Conservation (phyloP, 2,329 filamentous ascomycete species). For the Trichoderma sp. region DNA sequence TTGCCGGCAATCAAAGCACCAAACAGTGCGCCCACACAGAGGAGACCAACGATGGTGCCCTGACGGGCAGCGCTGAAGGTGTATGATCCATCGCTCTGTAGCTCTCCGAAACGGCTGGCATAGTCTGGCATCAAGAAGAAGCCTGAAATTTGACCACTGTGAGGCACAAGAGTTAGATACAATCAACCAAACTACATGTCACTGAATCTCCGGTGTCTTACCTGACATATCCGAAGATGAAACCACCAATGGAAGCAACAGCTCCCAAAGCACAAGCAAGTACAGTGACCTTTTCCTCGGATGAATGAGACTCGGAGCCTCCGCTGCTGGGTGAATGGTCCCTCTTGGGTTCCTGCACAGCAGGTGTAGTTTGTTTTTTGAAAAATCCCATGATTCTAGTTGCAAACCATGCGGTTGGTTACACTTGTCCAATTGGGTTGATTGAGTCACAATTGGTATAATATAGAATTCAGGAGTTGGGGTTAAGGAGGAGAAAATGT, state of each 20-base stretch:
- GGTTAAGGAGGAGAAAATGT: background rate
- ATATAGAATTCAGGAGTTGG: background rate
- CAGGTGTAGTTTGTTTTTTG: background rate
- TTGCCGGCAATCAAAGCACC: conserved; percentile 8
- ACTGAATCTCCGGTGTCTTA: background rate
- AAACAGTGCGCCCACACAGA: conserved; percentile 1
- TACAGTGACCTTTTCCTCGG: background rate
- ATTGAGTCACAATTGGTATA: background rate
- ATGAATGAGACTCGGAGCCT: background rate
- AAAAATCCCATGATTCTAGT: conserved; percentile 7
- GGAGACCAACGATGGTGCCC: conserved; percentile 8
- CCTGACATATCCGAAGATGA: conserved; percentile 17
- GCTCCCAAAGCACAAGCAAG: conserved; percentile 14
- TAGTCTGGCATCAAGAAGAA: conserved; percentile 17
- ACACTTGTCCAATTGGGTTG: background rate
- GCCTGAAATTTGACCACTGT: conserved; percentile 16
- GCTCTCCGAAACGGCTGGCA: conserved; percentile 10
- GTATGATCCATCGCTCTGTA: conserved; percentile 16
- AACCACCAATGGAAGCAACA: conserved; percentile 12
- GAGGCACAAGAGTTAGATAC: background rate
- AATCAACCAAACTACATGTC: background rate
- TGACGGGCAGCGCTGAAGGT: conserved; percentile 9
- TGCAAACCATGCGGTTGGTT: background rate
- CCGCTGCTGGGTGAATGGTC: conserved; percentile 1
- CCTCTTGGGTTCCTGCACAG: background rate